phyloP scores from a whole-genome alignment of 805 yeast genomes.

The Kurtzmaniella cleridarum region DNA sequence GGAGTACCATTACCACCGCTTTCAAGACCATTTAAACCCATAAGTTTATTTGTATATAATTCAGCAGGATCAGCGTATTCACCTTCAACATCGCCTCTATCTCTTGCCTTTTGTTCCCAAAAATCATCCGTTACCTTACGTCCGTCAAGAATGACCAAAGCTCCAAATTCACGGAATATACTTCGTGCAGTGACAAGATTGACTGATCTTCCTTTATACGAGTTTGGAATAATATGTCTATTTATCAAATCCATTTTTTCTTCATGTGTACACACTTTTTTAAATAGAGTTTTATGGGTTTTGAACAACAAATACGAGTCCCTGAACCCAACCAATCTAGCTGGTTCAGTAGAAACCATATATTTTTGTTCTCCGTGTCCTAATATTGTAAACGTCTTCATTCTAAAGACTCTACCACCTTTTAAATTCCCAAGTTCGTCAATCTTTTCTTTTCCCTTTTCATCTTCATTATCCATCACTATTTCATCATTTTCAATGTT shows the following conservation, averaged over 20 bases:
- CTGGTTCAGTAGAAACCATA: conserved; percentile 95
- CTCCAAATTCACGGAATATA: conserved; percentile 87
- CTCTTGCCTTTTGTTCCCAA: conserved; percentile 59
- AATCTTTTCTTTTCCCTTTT: conserved; percentile 72
- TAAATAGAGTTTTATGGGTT: conserved; percentile 71
- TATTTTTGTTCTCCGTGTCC: conserved; percentile 68
- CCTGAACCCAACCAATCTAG: conserved; percentile 88
- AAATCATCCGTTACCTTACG: conserved; percentile 81
- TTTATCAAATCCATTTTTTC: conserved; percentile 81
- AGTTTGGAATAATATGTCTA: conserved; percentile 76
- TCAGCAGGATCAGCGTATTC: conserved; percentile 68
- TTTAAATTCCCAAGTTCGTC: conserved; percentile 58
- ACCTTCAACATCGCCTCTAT: conserved; percentile 65
- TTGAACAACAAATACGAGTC: conserved; percentile 88
- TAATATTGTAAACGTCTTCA: conserved; percentile 58
- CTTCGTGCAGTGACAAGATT: conserved; percentile 89
- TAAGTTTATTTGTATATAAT: conserved; percentile 30
- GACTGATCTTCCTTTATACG: conserved; percentile 86
- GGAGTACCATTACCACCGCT: conserved; percentile 46
- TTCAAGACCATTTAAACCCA: conserved; percentile 35
- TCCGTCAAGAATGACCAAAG: conserved; percentile 76
- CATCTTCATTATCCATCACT: conserved; percentile 63
- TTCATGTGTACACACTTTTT: conserved; percentile 65
- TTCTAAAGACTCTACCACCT: conserved; percentile 72
- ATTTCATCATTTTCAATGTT: conserved; percentile 72